Evolutionary conservation across 2,329 filamentous ascomycete species (phyloP), one percentile per base, ranked within the genome.

Genomic region (Alternaria hordeiaustralica): DNA sequence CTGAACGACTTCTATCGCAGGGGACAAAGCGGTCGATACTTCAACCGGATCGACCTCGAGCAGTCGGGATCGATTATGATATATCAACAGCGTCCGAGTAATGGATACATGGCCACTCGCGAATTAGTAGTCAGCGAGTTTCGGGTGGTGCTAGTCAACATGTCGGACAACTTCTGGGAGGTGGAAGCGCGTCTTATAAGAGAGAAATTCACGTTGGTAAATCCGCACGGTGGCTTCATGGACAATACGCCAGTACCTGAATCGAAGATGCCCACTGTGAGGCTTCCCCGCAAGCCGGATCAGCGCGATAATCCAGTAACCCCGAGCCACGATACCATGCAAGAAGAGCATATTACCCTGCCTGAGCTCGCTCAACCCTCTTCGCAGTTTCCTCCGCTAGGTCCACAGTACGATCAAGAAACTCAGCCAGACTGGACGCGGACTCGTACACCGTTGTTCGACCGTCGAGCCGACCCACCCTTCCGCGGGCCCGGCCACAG

Each of bases 21-120:
- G 45, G 53, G 54, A 10, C 51, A 61, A 26, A 10, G n/a, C 30
- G 58, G 49, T 26, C 55, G 58, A 18, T 62, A 33, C 45, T 61
- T n/a, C 20, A 18, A 33, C 13, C 9, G 33, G 11, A 55, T 62
- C 26, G 11, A 51, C 41, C 18, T 44, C 13, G 20, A 25, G 4
- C n/a, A 10, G 7, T 21, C 25, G 12, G 54, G 58, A 8, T 20
- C 58, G 44, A 58, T 62, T 18, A 58, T 50, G 9, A 26, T 18
- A 10, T 62, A 44, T 21, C 36, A 41, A 26, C 13, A 53, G 7
- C 18, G 13, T 15, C 11, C 18, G 13, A 7, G 5, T 26, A n/a
- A 49, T 36, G 36, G 45, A 15, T 41, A 30, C 9, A 36, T 28
- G 26, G 9, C 8, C 15, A 50, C 13, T 36, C 25, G 41, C 15